Base-by-base conservation (phyloP, 169 alveolate genomes). In the Miamiensis avidus region DNA sequence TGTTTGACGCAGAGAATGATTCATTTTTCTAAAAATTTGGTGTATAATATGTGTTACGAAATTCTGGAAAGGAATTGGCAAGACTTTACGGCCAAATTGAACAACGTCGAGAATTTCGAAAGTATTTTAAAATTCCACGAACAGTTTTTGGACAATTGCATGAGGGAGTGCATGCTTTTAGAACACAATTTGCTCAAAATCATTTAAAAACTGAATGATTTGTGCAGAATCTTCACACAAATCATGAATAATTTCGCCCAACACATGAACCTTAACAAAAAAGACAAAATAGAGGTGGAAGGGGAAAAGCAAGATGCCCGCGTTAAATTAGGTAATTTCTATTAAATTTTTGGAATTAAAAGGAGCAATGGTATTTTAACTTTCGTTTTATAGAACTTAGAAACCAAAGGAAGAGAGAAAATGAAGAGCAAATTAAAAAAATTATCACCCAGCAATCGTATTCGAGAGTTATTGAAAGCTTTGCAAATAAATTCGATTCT, bases 11-110 rank as follows among this genome's bases (percentile, higher is more conserved):
- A 94, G 78, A 90, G 96, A 65, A 96, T 96, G 98, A 87, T 92
- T 49, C 95, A 95, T 89, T 96, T 95, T 86, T 91, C 95, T 32
- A 92, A 95, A 77, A 95, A 96, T 84, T 91, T 94, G 83, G 91
- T 96, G 26, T 96, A 79, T 79, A 34, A 79, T 79, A 79, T 79
- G n/a, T 79, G 84, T 32, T 79, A 34, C 64, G 84, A 79, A 30
- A 74, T 79, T 26, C 34, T 79, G 11, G 84, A 79, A 79, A 49
- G 65, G 0, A 79, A 79, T n/a, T 79, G 84, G 84, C 26, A 34
- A 79, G 64, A 34, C 4, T 72, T 79, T 64, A 49, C 28, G 27
- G 29, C n/a, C 25, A 79, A 79, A 1, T 28, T 79, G 30, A 79
- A 79, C 29, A 34, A 29, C n/a, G 84, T 79, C 25, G 4, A 34